Evolutionary conservation across 805 yeast species (phyloP).

Genomic region (Barnettozyma sp.): DNA sequence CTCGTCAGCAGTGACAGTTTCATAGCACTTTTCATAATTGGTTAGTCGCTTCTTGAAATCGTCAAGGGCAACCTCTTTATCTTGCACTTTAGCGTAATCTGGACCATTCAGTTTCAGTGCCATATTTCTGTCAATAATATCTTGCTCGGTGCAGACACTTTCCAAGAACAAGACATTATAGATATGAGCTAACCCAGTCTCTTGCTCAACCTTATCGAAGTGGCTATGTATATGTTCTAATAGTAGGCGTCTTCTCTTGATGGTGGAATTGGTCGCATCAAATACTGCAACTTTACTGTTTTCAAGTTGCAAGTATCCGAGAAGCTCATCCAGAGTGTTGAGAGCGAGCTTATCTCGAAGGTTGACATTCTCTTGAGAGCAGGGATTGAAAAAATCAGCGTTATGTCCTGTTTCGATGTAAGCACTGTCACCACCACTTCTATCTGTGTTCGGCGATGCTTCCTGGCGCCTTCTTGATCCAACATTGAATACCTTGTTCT

Average conservation of each 20-base stretch:
- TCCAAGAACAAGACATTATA: conserved; percentile 37
- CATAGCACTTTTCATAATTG: conserved; percentile 49
- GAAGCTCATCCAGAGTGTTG: conserved; percentile 36
- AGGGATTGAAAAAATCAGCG: conserved; percentile 34
- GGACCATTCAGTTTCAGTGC: conserved; percentile 29
- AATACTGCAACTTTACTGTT: conserved; percentile 41
- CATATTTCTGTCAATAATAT: conserved; percentile 27
- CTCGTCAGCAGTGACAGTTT: conserved; percentile 37
- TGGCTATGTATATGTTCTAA: conserved; percentile 26
- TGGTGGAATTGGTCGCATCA: conserved; percentile 47
- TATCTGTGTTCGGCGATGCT: conserved; percentile 6
- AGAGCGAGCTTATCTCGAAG: conserved; percentile 40
- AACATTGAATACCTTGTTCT: conserved; percentile 59
- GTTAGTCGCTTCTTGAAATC: conserved; percentile 39
- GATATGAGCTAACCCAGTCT: conserved; percentile 29
- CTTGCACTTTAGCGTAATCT: conserved; percentile 20
- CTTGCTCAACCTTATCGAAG: conserved; percentile 29
- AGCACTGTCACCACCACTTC: too few species aligned
- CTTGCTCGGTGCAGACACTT: conserved; percentile 26
- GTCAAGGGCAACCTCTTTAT: conserved; percentile 21
- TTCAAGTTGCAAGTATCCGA: conserved; percentile 27
- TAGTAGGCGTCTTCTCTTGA: conserved; percentile 33
- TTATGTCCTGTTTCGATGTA: conserved; percentile 11
- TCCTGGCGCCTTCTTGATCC: conserved; percentile 52
- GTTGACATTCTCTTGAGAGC: conserved; percentile 29